Conservation (phyloP, 345 rosid species). For the Eucalyptus viminalis region DNA sequence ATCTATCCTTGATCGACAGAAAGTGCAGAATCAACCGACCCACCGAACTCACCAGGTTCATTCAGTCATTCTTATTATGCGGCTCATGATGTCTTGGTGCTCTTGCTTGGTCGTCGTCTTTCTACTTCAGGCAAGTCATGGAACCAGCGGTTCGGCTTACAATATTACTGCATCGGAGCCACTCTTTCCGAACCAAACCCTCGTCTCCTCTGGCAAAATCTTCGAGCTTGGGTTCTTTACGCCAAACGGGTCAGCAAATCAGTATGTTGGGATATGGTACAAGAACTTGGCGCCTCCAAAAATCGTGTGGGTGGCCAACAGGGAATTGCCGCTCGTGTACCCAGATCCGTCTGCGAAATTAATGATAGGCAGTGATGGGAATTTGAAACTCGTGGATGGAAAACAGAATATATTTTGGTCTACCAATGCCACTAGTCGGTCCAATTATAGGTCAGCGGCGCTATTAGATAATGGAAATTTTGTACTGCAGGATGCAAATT, state of each 20-base stretch:
- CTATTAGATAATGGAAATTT: slow-evolving; percentile 20
- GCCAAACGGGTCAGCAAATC: not conserved
- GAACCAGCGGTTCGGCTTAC: too few relatives aligned
- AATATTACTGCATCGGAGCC: not conserved
- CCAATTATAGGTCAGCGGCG: not conserved
- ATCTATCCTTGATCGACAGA: not conserved
- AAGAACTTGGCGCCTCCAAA: not conserved
- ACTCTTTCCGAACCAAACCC: not conserved
- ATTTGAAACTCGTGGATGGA: slow-evolving; percentile 6
- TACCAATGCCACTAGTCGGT: not conserved
- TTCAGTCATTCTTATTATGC: not conserved
- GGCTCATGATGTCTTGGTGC: not conserved
- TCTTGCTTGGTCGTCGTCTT: not conserved
- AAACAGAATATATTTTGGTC: slow-evolving; percentile 1
- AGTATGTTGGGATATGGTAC: not conserved
- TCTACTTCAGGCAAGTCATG: not conserved
- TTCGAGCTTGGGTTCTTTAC: not conserved
- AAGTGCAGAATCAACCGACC: slow-evolving; percentile 5
- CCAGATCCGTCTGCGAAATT: not conserved
- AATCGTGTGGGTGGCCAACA: not conserved
- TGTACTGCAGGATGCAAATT: not conserved
- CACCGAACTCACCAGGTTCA: not conserved
- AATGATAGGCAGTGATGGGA: not conserved
- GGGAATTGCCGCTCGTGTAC: not conserved
- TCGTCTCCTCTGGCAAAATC: not conserved